Base-by-base conservation (phyloP, 306 rosid genomes). In the Malus fusca region DNA sequence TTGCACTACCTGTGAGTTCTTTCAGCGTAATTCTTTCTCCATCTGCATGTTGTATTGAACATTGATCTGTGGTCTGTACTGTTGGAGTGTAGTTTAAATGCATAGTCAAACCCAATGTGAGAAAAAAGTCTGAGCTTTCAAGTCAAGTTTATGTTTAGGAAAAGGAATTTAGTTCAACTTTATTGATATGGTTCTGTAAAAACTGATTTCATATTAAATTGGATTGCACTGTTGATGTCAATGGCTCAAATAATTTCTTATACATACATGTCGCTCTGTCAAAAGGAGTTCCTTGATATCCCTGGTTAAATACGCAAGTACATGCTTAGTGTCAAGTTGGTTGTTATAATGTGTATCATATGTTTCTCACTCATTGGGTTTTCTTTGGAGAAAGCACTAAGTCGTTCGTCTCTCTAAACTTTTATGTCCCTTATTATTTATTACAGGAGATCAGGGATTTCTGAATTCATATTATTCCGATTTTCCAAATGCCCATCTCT, bases 381-480 rank as follows among this genome's bases (percentile, higher is more conserved):
- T 37, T 37, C 22, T 55, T 17, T 56, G 56, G 43, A 59, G 55
- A 23, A 80, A 67, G 66, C 48, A 33, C 23, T 73, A 44, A 37
- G 68, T 59, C 2, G 4, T 11, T 55, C 23, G 69, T 68, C 51
- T 79, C 22, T 77, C 68, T 58, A 23, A 21, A 21, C 8, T 35
- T 43, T 37, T 56, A 35, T 23, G 56, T 33, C 37, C 31, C 55
- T 37, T 21, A 65, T 66, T 81, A 65, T 66, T 82, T 60, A 44
- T 80, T 77, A 75, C 88, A 96, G 99, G 99, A 69, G 99, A 96
- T 82, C 99, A 96, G 81, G 99, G 99, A 52, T 96, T 96, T 88
- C 88, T 96, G 77, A 96, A 96, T 84, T 92, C 99, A 58, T 96
- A 96, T 82, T 96, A 84, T 86, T 42, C 91, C n/a, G 91, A 37